Evolutionary conservation across 2,329 filamentous ascomycete species (phyloP).

Genomic region (Monosporascus sp.): DNA sequence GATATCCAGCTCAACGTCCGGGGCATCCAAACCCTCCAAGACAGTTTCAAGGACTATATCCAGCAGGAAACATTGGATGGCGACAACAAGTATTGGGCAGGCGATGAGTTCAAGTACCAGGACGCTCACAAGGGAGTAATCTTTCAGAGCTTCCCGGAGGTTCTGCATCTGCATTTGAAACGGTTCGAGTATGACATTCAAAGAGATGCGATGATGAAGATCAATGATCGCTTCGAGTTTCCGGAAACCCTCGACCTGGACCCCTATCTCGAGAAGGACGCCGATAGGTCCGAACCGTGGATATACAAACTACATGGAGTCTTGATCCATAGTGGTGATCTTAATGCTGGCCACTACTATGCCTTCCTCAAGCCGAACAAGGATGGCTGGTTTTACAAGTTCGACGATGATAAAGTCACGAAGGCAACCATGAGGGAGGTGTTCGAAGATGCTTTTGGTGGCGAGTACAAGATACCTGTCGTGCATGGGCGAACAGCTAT

Average conservation of each 20-base stretch:
- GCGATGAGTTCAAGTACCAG: conserved; percentile 83
- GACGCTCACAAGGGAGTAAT: conserved; percentile 98
- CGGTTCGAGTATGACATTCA: conserved; percentile 97
- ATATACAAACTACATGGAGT: conserved; percentile 91
- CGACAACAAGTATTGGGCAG: conserved; percentile 96
- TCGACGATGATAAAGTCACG: conserved; percentile 97
- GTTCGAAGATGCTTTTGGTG: conserved; percentile 93
- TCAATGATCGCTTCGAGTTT: conserved; percentile 89
- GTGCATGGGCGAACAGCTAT: conserved; percentile 39
- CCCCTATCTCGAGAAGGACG: conserved; percentile 80
- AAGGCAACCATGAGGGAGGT: conserved; percentile 87
- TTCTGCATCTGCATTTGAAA: conserved; percentile 91
- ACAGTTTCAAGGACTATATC: conserved; percentile 94
- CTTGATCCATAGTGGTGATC: conserved; percentile 89
- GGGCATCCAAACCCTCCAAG: conserved; percentile 85
- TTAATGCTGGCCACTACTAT: conserved; percentile 98
- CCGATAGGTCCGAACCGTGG: conserved; percentile 84
- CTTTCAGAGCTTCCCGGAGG: conserved; percentile 90
- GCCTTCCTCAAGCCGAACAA: conserved; percentile 92
- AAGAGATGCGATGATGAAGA: conserved; percentile 97
- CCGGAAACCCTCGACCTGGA: conserved; percentile 78
- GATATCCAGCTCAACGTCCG: conserved; percentile 96
- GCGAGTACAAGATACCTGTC: conserved; percentile 62
- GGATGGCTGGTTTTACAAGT: conserved; percentile 92
- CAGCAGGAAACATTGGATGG: conserved; percentile 95